Base-by-base conservation (phyloP, 495 filamentous ascomycete genomes). In the Aspergillus nanangensis region DNA sequence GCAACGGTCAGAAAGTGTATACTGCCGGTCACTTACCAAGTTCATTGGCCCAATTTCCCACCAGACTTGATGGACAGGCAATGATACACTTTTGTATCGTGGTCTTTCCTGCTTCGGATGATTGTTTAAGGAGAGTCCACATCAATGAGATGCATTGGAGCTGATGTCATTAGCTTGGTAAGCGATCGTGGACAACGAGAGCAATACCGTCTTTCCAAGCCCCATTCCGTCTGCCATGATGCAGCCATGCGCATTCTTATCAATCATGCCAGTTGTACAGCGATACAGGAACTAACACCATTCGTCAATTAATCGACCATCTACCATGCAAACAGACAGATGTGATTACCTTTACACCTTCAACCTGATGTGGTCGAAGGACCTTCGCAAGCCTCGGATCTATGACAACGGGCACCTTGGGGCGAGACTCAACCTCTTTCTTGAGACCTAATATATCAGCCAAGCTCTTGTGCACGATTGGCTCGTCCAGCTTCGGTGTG, bases 161-260 rank as follows among this genome's bases (percentile, higher is more conserved):
- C 76, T 79, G 44, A 2, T 31, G 48, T 76, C 27, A 88, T 72
- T 13, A 11, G 25, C 70, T 21, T 10, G 9, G 27, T 31, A 24
- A 33, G n/a, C 13, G 13, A 34, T 21, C 14, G 37, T 0, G 17
- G 20, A 8, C 23, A 17, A 15, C 35, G 13, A 25, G 27, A 10
- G 18, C 29, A 67, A 37, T 71, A 95, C 75, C 10, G 93, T 99
- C 70, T 99, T 99, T 36, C 93, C 93, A 24, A 99, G 66, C 35
- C 93, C 93, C 93, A 99, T 99, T 56, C 96, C 93, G 60, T 99
- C 93, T 52, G 93, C 93, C 93, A 99, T 99, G 61, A 99, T 99
- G 61, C 93, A 97, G 0, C 93, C 93, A 67, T 96, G 88, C 18
- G 94, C 94, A 45, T 90, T 93, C 34, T 83, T 78, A 60, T 99